A percentile compares a stretch with the other conserved stretches of the same genome.
Conservation (phyloP, 495 filamentous ascomycete genomes). For the Neurospora sp. region DNA sequence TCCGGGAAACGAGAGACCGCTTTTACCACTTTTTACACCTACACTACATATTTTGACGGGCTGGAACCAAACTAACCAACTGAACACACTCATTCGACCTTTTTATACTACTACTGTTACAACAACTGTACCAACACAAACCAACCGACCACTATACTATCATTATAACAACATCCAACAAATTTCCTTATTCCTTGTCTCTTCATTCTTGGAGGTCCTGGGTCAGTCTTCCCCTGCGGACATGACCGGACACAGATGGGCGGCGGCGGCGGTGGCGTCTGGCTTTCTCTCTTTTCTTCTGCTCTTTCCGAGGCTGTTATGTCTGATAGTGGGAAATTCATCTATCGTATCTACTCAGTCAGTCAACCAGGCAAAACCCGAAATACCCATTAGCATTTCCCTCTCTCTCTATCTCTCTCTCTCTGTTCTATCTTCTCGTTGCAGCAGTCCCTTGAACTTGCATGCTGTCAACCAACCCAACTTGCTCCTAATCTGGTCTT, state of each 20-base stretch:
- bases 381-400: neutral
- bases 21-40: neutral
- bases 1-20: neutral
- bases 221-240: neutral
- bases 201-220: neutral
- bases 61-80: neutral
- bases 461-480: neutral
- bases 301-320: neutral
- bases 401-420: neutral
- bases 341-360: neutral
- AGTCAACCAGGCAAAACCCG: neutral
- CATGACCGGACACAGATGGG: neutral
- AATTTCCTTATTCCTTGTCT: neutral
- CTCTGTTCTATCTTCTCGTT: neutral
- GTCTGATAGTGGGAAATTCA: neutral
- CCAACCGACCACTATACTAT: neutral
- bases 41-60: neutral
- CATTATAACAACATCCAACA: neutral
- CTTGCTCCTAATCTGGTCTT: neutral
- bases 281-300: neutral
- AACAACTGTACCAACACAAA: neutral
- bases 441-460: neutral
- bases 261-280: neutral
- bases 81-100: neutral
- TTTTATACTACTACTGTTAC: neutral